Evolutionary conservation across 148 eudicot genomes (phyloP).

Genomic region (Persicaria tinctoria): DNA sequence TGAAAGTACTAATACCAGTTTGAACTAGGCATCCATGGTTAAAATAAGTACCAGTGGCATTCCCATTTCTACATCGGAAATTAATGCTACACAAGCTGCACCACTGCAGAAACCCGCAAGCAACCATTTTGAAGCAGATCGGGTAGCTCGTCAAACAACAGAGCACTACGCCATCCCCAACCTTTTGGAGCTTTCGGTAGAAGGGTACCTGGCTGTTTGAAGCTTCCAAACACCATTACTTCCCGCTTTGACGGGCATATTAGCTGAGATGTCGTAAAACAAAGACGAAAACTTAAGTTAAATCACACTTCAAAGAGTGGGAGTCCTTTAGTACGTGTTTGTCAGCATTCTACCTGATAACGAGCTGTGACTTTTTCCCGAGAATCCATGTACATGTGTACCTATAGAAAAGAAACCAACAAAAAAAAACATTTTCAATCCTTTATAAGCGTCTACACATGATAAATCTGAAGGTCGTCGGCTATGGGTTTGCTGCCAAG

Average conservation of each 20-base stretch:
- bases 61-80: background rate
- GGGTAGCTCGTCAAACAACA: slow-evolving; percentile 82
- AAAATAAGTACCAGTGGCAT: background rate
- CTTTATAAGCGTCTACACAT: background rate
- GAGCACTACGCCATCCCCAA: slow-evolving; percentile 99
- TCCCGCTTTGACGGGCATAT: slow-evolving; percentile 97
- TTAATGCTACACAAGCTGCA: slow-evolving; percentile 68
- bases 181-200: slow-evolving; percentile 98
- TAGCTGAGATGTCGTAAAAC: slow-evolving; percentile 30
- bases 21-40: background rate
- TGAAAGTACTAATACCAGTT: background rate
- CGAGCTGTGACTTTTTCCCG: slow-evolving; percentile 97
- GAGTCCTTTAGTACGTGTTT: background rate
- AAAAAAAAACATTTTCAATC: background rate
- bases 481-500: background rate
- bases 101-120: slow-evolving; percentile 81
- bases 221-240: slow-evolving; percentile 95
- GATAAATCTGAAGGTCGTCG: background rate
- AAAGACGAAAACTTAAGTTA: background rate
- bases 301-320: background rate
- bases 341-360: slow-evolving; percentile 55
- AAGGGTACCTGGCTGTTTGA: slow-evolving; percentile 90
- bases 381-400: slow-evolving; percentile 78
- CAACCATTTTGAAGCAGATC: slow-evolving; percentile 88
- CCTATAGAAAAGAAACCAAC: slow-evolving; percentile 33